A percentile compares a stretch with the other conserved stretches of the same genome.
Evolutionary conservation across 371 early-diverging fungal genomes (phyloP).

Genomic region (Phascolomyces articulosus): DNA sequence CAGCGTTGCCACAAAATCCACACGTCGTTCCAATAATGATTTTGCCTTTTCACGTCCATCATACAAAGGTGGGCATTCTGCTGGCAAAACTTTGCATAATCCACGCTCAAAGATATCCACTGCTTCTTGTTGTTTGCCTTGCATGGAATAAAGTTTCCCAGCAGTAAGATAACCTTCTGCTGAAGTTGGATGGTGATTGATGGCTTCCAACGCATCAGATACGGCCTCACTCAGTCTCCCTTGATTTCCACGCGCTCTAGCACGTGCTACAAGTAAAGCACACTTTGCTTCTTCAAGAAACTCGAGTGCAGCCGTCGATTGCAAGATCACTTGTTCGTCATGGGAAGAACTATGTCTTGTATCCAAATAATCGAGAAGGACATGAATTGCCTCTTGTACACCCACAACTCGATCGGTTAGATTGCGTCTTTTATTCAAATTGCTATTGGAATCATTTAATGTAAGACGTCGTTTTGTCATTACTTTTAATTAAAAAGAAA

Average conservation of each 20-base stretch:
- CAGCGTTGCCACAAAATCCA: background rate
- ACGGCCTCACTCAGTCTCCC: background rate
- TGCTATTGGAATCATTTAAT: no score
- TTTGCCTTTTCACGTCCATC: background rate
- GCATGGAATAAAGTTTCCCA: constrained; percentile 18
- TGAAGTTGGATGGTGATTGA: background rate
- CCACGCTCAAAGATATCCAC: constrained; percentile 28
- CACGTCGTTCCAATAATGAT: background rate
- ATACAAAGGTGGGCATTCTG: background rate
- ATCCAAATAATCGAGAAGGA: no score
- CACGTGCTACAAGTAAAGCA: background rate
- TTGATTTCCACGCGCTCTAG: background rate
- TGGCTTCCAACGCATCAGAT: background rate
- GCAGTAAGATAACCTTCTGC: constrained; percentile 4
- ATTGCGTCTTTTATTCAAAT: no score
- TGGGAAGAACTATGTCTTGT: no score
- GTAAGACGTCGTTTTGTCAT: no score
- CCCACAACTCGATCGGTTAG: no score
- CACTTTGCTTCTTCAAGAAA: no score
- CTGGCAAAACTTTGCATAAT: background rate
- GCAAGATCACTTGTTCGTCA: no score
- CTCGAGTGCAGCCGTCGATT: no score
- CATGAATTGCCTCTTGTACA: no score
- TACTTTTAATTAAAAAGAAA: no score
- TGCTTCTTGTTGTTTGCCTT: constrained; percentile 52